Evolutionary conservation across 2,329 filamentous ascomycete genomes (phyloP).

Genomic region (Paecilomyces dactylethromorphus): DNA sequence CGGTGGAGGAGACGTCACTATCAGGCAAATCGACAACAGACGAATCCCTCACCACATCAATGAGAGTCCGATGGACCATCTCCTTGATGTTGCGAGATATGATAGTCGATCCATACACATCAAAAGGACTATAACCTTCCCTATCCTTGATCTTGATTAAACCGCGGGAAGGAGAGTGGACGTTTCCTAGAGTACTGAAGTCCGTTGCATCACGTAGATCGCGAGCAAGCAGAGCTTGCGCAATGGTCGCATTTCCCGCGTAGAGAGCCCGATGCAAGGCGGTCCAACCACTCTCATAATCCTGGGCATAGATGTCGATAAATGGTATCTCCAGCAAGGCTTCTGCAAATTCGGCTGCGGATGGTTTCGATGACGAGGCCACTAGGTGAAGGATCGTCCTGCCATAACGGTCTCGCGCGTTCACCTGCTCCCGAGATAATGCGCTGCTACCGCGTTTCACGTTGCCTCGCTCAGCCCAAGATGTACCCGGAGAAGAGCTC

Average conservation of each 20-base stretch:
- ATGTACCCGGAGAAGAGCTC: constrained; percentile 40
- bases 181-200: constrained; percentile 50
- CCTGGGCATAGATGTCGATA: constrained; percentile 79
- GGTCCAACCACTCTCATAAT: constrained; percentile 93
- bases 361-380: constrained; percentile 65
- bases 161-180: constrained; percentile 58
- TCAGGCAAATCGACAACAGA: constrained; percentile 41
- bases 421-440: constrained; percentile 64
- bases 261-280: constrained; percentile 87
- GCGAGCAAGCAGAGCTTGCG: constrained; percentile 70
- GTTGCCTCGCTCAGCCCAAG: constrained; percentile 35
- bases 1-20: constrained; percentile 20
- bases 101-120: constrained; percentile 84
- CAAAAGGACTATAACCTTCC: constrained; percentile 90
- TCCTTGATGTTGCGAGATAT: constrained; percentile 61
- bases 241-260: constrained; percentile 79
- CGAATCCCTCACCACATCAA: constrained; percentile 25
- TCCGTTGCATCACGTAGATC: constrained; percentile 63
- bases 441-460: constrained; percentile 17
- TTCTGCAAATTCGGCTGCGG: constrained; percentile 66
- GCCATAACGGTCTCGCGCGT: constrained; percentile 74
- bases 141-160: constrained; percentile 93
- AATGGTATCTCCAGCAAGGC: constrained; percentile 75
- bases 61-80: constrained; percentile 15
- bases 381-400: constrained; percentile 80